Evolutionary conservation across 768 basidiomycete genomes (phyloP), one percentile per base, ranked within the genome.

Genomic region (Leccinum sublutescens): DNA sequence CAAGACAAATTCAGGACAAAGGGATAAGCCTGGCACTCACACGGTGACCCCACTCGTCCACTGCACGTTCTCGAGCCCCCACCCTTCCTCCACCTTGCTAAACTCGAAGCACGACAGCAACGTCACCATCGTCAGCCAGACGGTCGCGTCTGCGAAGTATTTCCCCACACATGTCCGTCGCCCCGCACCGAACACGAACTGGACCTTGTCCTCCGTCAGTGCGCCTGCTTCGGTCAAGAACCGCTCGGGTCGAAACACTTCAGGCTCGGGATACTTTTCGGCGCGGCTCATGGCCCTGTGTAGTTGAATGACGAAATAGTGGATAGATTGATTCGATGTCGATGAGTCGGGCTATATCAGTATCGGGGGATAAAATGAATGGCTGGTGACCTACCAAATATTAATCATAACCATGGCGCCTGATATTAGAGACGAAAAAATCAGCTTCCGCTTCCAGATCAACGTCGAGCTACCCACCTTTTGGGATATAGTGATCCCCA

Each of bases 401-500:
- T 58, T 58, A 9, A 43, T 21, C 1, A 58, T 21, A 14, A 54
- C 53, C 48, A 40, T 50, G 12, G 52, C 21, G 10, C 57, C 57
- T 58, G 10, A 31, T 2, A 25, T 19, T n/a, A 12, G 14, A 19
- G 2, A 48, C 27, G 4, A 12, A 4, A 12, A 34, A 34, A 19
- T 54, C 27, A 40, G 7, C 17, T 25, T 17, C 25, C 1, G 4
- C 6, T 21, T n/a, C 8, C 11, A 11, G 21, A 29, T 29, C 29
- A 29, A 27, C 7, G 19, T 14, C 29, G 17, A 25, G 19, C 6
- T 9, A 47, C 56, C 19, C 15, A 66, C 62, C 66, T 54, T 67
- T 64, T 5, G 66, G 66, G 43, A 70, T 67, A 17, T 54, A 59
- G 38, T 66, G 64, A 33, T 66, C 62, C 4, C 55, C 47, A 40